A percentile compares a stretch with the other conserved stretches of the same genome.
Conservation (phyloP, 495 filamentous ascomycete species). For the Penicillium flavigenum region DNA sequence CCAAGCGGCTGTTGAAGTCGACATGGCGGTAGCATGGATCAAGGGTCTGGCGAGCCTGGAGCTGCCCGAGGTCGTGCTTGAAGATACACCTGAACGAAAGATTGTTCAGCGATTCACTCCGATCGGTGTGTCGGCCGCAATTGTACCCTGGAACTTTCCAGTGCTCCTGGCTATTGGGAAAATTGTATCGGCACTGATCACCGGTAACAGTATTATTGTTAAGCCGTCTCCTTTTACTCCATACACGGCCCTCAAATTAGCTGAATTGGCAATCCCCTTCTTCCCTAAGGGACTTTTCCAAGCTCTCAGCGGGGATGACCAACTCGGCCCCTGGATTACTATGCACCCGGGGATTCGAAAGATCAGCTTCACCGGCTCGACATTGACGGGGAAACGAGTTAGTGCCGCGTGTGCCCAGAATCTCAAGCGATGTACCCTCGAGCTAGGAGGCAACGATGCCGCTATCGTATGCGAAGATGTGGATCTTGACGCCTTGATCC, state of each 20-base stretch:
- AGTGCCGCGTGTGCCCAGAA: constrained; percentile 59
- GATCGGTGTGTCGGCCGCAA: constrained; percentile 58
- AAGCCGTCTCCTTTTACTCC: constrained; percentile 67
- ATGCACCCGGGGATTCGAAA: constrained; percentile 62
- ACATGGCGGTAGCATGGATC: too few relatives aligned
- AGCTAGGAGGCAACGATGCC: constrained; percentile 69
- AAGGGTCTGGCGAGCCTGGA: too few relatives aligned
- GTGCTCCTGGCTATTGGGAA: constrained; percentile 58
- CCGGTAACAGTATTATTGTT: constrained; percentile 60
- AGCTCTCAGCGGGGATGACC: constrained; percentile 63
- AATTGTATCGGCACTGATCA: constrained; percentile 53
- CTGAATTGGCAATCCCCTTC: constrained; percentile 58
- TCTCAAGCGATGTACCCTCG: constrained; percentile 59
- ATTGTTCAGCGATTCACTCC: constrained; percentile 55
- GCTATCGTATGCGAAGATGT: constrained; percentile 64
- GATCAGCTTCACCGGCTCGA: constrained; percentile 69
- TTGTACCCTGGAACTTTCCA: constrained; percentile 66
- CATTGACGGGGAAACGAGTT: constrained; percentile 61
- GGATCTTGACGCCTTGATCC: constrained; percentile 59
- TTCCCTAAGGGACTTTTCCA: constrained; percentile 70
- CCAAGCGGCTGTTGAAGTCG: too few relatives aligned
- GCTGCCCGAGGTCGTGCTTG: too few relatives aligned
- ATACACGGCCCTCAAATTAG: constrained; percentile 63
- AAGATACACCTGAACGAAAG: constrained; percentile 1
- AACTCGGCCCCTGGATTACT: constrained; percentile 59